These are phyloP conservation scores for Candida dubliniensis DNA, from an alignment of 1,139 yeast species.

Conservation along the genomic window DNA sequence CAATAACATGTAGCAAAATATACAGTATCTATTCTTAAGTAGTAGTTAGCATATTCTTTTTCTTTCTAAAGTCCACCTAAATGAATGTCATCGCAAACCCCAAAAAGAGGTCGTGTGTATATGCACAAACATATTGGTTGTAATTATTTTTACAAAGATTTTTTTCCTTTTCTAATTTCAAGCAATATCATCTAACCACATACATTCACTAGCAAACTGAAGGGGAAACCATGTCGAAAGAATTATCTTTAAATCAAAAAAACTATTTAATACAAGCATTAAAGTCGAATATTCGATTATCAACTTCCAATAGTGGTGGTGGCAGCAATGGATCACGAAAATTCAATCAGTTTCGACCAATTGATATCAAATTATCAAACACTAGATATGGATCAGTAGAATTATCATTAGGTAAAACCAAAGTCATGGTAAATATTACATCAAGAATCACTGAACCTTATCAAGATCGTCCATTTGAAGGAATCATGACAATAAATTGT, in stretches of 20 bases:
- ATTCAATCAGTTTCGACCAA: constrained; percentile 62
- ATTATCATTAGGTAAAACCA: constrained; percentile 70
- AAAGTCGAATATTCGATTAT: constrained; percentile 62
- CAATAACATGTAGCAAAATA: too few relatives aligned
- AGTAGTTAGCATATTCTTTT: too few relatives aligned
- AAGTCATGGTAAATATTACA: constrained; percentile 74
- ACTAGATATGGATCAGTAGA: constrained; percentile 80
- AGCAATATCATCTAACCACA: too few relatives aligned
- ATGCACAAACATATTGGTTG: too few relatives aligned
- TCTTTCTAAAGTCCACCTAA: too few relatives aligned
- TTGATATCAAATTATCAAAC: constrained; percentile 60
- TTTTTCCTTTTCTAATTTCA: too few relatives aligned
- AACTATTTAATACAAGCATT: constrained; percentile 63
- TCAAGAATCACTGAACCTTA: constrained; percentile 80
- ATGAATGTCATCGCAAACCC: too few relatives aligned
- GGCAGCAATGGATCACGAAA: constrained; percentile 45
- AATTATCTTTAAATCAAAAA: constrained; percentile 66
- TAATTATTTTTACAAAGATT: too few relatives aligned
- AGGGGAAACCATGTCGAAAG: constrained; percentile 19
- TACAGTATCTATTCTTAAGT: too few relatives aligned
- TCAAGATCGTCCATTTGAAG: constrained; percentile 94
- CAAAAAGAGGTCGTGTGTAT: too few relatives aligned
- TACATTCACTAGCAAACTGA: too few relatives aligned
- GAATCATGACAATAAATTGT: constrained; percentile 77
- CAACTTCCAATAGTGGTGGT: constrained; percentile 35